A percentile compares a stretch with the other conserved stretches of the same genome.
These are phyloP conservation scores for Fusarium nodosum DNA, from an alignment of 2,329 filamentous ascomycete species.

Conservation along the genomic window DNA sequence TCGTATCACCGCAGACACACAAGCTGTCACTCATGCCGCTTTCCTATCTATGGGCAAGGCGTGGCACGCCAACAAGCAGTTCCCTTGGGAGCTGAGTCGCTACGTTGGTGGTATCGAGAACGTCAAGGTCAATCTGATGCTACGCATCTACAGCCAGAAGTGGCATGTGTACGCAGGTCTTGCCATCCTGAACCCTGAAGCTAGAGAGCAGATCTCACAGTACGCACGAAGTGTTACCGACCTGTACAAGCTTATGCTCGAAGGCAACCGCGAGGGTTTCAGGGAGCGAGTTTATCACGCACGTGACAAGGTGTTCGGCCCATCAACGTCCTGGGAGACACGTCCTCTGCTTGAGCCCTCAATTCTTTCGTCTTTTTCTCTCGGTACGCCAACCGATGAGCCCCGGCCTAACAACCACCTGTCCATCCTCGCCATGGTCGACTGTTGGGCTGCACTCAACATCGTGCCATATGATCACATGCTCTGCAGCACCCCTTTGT, in stretches of 20 bases:
- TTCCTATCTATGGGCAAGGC: conserved; percentile 98
- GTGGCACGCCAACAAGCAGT: conserved; percentile 95
- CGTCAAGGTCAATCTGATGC: conserved; percentile 97
- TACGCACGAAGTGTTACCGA: conserved; percentile 94
- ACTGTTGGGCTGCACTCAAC: conserved; percentile 94
- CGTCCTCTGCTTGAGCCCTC: conserved; percentile 83
- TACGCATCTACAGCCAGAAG: conserved; percentile 98
- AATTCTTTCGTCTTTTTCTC: conserved; percentile 88
- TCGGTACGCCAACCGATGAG: conserved; percentile 76
- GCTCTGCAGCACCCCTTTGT: conserved; percentile 98
- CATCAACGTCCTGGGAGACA: conserved; percentile 70
- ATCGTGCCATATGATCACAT: conserved; percentile 99
- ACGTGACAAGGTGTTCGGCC: conserved; percentile 81
- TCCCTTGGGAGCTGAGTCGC: conserved; percentile 96
- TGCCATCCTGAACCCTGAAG: conserved; percentile 95
- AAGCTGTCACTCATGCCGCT: conserved; percentile 96
- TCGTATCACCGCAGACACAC: conserved; percentile 97
- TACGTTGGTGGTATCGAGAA: conserved; percentile 99
- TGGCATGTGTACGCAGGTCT: conserved; percentile 99
- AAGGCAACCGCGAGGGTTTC: conserved; percentile 82
- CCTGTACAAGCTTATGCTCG: conserved; percentile 96
- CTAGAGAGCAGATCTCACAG: conserved; percentile 91
- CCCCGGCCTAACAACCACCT: conserved; percentile 91
- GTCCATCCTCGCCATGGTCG: conserved; percentile 93
- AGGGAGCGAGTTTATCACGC: conserved; percentile 75